A percentile compares a stretch with the other conserved stretches of the same genome.
phyloP scores from a whole-genome alignment of 2,329 filamentous ascomycete species.

The Fulvia fulva region DNA sequence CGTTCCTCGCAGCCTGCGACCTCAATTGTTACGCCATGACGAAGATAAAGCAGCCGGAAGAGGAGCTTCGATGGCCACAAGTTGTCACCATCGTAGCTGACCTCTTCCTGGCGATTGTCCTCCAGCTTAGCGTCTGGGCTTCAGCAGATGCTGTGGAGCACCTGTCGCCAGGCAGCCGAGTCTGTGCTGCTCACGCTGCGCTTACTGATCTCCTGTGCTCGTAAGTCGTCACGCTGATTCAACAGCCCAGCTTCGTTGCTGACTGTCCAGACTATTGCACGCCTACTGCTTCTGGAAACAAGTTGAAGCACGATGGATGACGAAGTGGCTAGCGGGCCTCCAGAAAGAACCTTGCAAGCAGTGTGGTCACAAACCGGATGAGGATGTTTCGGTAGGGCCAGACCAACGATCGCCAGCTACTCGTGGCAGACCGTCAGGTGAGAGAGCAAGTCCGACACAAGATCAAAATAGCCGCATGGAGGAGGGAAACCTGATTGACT shows the following conservation, averaged over 20 bases:
- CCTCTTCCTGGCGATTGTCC: slow-evolving; percentile 1
- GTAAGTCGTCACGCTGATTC: neutral
- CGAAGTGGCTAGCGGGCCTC: slow-evolving; percentile 3
- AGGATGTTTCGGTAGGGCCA: neutral
- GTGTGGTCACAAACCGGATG: slow-evolving; percentile 3
- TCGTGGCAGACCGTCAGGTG: no score
- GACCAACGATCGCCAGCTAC: neutral
- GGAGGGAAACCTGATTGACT: slow-evolving; percentile 12
- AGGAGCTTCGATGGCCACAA: slow-evolving; percentile 13
- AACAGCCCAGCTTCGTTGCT: neutral
- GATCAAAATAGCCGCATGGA: no score
- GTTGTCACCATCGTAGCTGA: slow-evolving; percentile 8
- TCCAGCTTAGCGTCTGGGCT: slow-evolving; percentile 5
- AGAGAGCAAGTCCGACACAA: no score
- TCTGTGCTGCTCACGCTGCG: slow-evolving; percentile 10
- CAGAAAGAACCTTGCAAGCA: slow-evolving; percentile 3
- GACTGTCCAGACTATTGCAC: slow-evolving; percentile 6
- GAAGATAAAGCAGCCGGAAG: slow-evolving; percentile 8
- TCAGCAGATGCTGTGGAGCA: neutral
- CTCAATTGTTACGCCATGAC: slow-evolving; percentile 7
- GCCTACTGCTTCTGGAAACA: slow-evolving; percentile 12
- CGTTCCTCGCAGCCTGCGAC: slow-evolving; percentile 6
- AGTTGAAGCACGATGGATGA: slow-evolving; percentile 12
- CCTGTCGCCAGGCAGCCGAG: neutral
- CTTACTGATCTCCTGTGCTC: slow-evolving; percentile 11